phyloP scores from a whole-genome alignment of 305 asterid genomes.

The Fraxinus nigra region DNA sequence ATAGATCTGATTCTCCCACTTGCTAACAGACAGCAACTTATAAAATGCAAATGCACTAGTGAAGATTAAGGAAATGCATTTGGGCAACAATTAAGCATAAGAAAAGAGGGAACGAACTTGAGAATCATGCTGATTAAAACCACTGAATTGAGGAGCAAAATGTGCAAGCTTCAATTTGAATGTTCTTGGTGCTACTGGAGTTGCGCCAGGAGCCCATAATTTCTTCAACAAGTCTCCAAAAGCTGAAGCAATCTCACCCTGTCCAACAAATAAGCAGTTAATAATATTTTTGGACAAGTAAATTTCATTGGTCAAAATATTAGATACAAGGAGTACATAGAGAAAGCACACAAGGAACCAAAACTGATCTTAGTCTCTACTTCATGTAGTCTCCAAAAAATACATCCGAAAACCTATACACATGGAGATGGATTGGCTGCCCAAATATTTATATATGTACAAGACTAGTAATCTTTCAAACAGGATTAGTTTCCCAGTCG shows the following conservation, averaged over 20 bases:
- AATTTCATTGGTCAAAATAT: slow-evolving; percentile 5
- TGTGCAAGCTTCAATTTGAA: slow-evolving; percentile 91
- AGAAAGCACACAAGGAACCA: slow-evolving; percentile 7
- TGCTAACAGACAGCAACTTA: slow-evolving; percentile 9
- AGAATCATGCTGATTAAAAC: slow-evolving; percentile 97
- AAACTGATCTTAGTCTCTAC: slow-evolving; percentile 16
- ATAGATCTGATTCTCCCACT: slow-evolving; percentile 9
- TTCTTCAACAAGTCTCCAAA: slow-evolving; percentile 92
- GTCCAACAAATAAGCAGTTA: slow-evolving; percentile 24
- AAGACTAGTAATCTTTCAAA: background rate
- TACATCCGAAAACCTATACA: slow-evolving; percentile 20
- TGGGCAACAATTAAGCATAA: background rate
- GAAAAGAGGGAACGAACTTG: slow-evolving; percentile 57
- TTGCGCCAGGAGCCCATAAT: slow-evolving; percentile 93
- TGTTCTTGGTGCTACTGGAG: slow-evolving; percentile 79
- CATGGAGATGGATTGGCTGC: slow-evolving; percentile 18
- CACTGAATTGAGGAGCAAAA: slow-evolving; percentile 97
- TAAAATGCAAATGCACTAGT: background rate
- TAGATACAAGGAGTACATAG: slow-evolving; percentile 7
- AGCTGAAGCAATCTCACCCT: slow-evolving; percentile 97
- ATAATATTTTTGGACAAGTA: slow-evolving; percentile 22
- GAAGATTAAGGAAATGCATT: background rate
- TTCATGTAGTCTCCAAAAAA: slow-evolving; percentile 10
- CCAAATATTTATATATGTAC: background rate
- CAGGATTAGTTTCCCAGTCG: background rate